These are phyloP conservation scores for Amoeboaphelidium protococcarum DNA, from an alignment of 371 early-diverging fungal species.

Conservation along the genomic window DNA sequence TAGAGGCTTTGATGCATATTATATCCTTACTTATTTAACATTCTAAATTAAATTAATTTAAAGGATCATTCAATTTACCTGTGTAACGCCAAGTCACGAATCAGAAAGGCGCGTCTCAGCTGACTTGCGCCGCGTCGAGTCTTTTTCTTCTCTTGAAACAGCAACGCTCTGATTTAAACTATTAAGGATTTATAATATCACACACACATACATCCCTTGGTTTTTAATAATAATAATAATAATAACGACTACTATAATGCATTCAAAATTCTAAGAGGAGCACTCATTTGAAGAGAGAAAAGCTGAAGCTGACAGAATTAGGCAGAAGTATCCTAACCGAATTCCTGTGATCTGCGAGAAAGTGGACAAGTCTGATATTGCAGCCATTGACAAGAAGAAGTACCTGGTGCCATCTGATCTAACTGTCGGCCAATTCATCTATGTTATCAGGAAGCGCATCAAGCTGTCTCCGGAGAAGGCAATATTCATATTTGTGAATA, in stretches of 20 bases:
- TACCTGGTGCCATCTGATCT: conserved; percentile 88
- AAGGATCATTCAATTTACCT: too few relatives aligned
- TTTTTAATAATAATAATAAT: too few relatives aligned
- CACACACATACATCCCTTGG: too few relatives aligned
- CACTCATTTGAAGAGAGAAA: conserved; percentile 85
- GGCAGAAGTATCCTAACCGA: conserved; percentile 86
- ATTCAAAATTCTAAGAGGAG: conserved; percentile 86
- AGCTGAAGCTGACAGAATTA: conserved; percentile 80
- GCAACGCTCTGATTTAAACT: too few relatives aligned
- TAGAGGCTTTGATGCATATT: too few relatives aligned
- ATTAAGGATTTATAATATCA: too few relatives aligned
- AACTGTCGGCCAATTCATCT: conserved; percentile 92
- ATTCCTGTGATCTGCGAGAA: conserved; percentile 90
- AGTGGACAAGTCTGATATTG: conserved; percentile 81
- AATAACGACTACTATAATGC: too few relatives aligned
- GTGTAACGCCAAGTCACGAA: not conserved
- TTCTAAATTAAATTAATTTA: too few relatives aligned
- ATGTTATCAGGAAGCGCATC: conserved; percentile 42
- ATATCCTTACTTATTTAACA: too few relatives aligned
- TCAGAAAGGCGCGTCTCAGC: not conserved
- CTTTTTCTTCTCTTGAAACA: not conserved
- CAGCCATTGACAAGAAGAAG: conserved; percentile 90
- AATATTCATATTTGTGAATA: conserved; percentile 91
- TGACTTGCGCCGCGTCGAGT: not conserved
- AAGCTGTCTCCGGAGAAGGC: conserved; percentile 61